Evolutionary conservation across 495 filamentous ascomycete species (phyloP), one percentile per base, ranked within the genome.

Genomic region (Penicillium atrosanguineum): DNA sequence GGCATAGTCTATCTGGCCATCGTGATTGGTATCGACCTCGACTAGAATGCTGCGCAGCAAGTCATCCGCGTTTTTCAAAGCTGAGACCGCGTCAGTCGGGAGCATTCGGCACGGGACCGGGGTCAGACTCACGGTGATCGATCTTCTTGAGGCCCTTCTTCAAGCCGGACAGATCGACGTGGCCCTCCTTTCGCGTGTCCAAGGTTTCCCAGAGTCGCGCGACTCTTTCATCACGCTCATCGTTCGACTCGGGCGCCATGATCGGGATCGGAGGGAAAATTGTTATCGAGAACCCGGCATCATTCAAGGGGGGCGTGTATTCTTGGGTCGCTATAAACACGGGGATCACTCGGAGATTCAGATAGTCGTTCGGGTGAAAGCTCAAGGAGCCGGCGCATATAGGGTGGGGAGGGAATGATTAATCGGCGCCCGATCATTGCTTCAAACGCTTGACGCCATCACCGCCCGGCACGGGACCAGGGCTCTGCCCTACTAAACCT

Each of bases 31-130:
- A 63, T 98, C 95, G 37, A 97, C 89, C 21, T 84, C 77, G 50
- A 82, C 78, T 49, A 96, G 75, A 44, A 98, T 87, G 56, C 84
- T 84, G 58, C 79, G 79, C 48, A 98, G 79, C 75, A 97, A 83
- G n/a, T 80, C 72, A 69, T 94, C 89, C 61, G 94, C 94, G 77
- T 96, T 90, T 77, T 97, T 95, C 57, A 98, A 77, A 52, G 94
- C 92, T 61, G 57, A 46, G 49, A 55, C 43, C 40, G 52, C 40
- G 62, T 69, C 62, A 70, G 69, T 65, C 55, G 59, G 54, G 52
- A 57, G 55, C 58, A 42, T 28, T 48, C 53, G 58, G 58, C 65
- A 69, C 52, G 57, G 51, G 55, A 69, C 21, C 21, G 36, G 36
- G 54, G 52, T 63, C 60, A 62, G 51, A 69, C 90, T 79, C 76